Conservation (phyloP, 2,329 filamentous ascomycete genomes). For the Verticillium nubilum region DNA sequence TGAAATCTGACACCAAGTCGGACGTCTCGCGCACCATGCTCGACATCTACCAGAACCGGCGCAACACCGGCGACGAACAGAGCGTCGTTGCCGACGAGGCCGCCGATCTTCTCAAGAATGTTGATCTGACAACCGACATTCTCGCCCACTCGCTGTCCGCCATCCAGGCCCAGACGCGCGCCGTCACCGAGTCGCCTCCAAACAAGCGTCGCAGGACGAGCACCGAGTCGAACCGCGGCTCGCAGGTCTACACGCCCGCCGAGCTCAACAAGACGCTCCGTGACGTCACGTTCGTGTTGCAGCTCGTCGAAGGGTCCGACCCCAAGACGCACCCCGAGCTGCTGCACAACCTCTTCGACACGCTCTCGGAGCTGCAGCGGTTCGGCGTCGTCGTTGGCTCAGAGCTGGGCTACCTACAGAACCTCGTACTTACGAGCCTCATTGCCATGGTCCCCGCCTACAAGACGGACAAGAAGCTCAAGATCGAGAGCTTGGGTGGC, state of each 20-base stretch:
- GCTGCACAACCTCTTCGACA: slow-evolving; percentile 72
- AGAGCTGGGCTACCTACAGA: slow-evolving; percentile 86
- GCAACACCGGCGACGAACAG: slow-evolving; percentile 25
- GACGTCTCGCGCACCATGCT: slow-evolving; percentile 59
- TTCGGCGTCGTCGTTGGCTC: slow-evolving; percentile 77
- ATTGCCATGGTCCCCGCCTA: slow-evolving; percentile 78
- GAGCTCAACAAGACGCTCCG: slow-evolving; percentile 64
- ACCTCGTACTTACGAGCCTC: slow-evolving; percentile 74
- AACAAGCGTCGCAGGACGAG: slow-evolving; percentile 78
- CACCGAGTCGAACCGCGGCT: slow-evolving; percentile 57
- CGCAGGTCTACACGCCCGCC: slow-evolving; percentile 55
- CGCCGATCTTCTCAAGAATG: slow-evolving; percentile 64
- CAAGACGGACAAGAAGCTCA: slow-evolving; percentile 53
- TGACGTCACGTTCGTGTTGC: slow-evolving; percentile 79
- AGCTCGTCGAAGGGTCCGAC: slow-evolving; percentile 77
- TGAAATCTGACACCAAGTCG: slow-evolving; percentile 60
- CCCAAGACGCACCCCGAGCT: slow-evolving; percentile 72
- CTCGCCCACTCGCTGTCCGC: slow-evolving; percentile 68
- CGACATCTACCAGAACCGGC: slow-evolving; percentile 52
- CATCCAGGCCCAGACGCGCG: slow-evolving; percentile 66
- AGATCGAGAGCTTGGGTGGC: slow-evolving; percentile 72
- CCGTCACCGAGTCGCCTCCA: slow-evolving; percentile 65
- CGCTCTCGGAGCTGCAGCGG: slow-evolving; percentile 81
- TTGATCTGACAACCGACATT: slow-evolving; percentile 68
- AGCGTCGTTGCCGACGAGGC: slow-evolving; percentile 51